Evolutionary conservation across 176 grass and related monocot genomes (phyloP).

Genomic region (Triticum turgidum): DNA sequence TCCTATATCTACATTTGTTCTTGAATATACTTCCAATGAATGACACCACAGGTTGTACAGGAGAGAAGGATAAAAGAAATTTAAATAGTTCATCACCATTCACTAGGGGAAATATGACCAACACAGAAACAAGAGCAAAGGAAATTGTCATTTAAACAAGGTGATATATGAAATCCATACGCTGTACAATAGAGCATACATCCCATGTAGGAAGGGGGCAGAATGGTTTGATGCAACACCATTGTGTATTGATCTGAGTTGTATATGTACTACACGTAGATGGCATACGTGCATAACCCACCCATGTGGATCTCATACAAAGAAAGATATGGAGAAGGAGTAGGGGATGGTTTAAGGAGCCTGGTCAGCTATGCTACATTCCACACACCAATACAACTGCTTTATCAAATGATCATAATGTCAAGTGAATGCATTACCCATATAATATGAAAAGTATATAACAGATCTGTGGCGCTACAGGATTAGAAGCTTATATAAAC

Average conservation of each 20-base stretch:
- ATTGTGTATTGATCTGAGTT: too few species aligned
- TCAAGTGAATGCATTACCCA: neutral
- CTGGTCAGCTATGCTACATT: neutral
- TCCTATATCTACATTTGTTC: neutral
- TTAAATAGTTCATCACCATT: constrained; percentile 1
- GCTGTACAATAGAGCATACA: neutral
- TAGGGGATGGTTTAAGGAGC: too few species aligned
- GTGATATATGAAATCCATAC: neutral
- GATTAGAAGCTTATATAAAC: constrained; percentile 15
- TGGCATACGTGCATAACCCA: too few species aligned
- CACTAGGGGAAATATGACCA: neutral
- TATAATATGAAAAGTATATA: neutral
- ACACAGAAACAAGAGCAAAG: neutral
- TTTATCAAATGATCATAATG: neutral
- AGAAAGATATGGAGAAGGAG: too few species aligned
- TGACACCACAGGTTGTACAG: too few species aligned
- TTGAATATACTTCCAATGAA: neutral
- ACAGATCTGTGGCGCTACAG: neutral
- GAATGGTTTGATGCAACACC: too few species aligned
- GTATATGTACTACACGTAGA: too few species aligned
- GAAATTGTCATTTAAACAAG: neutral
- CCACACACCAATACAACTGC: neutral
- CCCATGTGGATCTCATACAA: too few species aligned
- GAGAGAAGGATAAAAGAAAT: too few species aligned
- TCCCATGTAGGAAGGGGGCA: neutral